Conservation (phyloP, 2,329 filamentous ascomycete species). For the Ascomycota sp. region DNA sequence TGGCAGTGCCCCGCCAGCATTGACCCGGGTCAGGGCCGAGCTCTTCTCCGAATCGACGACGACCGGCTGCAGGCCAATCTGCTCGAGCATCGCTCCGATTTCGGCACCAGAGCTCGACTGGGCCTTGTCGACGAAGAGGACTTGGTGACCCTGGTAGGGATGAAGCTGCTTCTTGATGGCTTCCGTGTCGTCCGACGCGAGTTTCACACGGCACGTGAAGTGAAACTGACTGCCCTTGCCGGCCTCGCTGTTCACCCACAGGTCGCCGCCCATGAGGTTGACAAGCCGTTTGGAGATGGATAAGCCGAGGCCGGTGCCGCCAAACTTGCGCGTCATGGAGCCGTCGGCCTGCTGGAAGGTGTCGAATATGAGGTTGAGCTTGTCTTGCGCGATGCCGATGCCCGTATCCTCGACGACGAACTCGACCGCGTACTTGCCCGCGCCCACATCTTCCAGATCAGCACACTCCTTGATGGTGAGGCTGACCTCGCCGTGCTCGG, state of each 20-base stretch:
- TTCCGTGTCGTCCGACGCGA: conserved; percentile 59
- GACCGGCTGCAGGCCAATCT: conserved; percentile 61
- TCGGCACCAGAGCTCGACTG: conserved; percentile 57
- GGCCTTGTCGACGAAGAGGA: conserved; percentile 87
- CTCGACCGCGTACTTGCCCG: conserved; percentile 78
- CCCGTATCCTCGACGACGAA: conserved; percentile 92
- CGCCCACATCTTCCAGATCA: conserved; percentile 39
- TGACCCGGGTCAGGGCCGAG: conserved; percentile 32
- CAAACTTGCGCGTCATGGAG: conserved; percentile 89
- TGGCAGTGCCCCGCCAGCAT: conserved; percentile 36
- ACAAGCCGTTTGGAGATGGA: conserved; percentile 92
- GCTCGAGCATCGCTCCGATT: conserved; percentile 57
- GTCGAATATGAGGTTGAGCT: conserved; percentile 92
- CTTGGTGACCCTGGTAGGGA: conserved; percentile 82
- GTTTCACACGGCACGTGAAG: conserved; percentile 82
- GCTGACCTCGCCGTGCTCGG: conserved; percentile 88
- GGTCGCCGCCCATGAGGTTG: conserved; percentile 86
- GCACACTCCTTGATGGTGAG: conserved; percentile 61
- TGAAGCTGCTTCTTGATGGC: conserved; percentile 66
- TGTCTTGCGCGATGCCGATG: conserved; percentile 89
- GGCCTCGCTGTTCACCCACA: conserved; percentile 88
- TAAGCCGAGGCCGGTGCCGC: conserved; percentile 78
- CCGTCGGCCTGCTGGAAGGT: conserved; percentile 98
- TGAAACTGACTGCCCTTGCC: conserved; percentile 87
- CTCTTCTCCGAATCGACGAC: conserved; percentile 65